A percentile compares a stretch with the other conserved stretches of the same genome.
Evolutionary conservation across 2,329 filamentous ascomycete species (phyloP).

Genomic region (Pseudocercospora cruenta): DNA sequence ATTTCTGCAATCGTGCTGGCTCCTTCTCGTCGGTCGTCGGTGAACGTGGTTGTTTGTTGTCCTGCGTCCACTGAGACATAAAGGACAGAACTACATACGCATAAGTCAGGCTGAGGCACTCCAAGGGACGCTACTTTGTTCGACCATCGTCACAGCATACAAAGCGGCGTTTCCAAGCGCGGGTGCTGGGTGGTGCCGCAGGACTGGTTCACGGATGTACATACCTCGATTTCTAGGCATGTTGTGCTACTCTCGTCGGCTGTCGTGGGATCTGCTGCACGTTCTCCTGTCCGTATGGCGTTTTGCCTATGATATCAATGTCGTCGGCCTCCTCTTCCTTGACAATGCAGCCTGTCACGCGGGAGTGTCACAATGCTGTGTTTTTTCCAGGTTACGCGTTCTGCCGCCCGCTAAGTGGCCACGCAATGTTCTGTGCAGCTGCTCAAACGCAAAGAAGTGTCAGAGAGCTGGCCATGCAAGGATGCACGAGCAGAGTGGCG

Average conservation of each 20-base stretch:
- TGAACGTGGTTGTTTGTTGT: slow-evolving; percentile 43
- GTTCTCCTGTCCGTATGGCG: not conserved
- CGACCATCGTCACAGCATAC: not conserved
- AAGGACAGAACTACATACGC: slow-evolving; percentile 74
- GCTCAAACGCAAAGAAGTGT: not conserved
- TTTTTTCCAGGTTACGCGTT: not conserved
- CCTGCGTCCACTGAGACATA: slow-evolving; percentile 74
- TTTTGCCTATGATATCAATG: not conserved
- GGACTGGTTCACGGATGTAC: slow-evolving; percentile 24
- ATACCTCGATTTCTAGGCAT: slow-evolving; percentile 43
- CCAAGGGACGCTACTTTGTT: slow-evolving; percentile 3
- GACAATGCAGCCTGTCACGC: not conserved
- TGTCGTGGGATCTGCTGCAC: slow-evolving; percentile 12
- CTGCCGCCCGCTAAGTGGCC: not conserved
- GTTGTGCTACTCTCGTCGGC: slow-evolving; percentile 26
- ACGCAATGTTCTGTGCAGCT: not conserved
- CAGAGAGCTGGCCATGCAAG: not conserved
- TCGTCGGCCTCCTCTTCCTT: not conserved
- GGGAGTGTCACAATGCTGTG: not conserved
- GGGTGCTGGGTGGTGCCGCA: slow-evolving; percentile 11
- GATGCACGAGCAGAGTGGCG: not conserved
- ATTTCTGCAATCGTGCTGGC: slow-evolving; percentile 14
- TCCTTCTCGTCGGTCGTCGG: slow-evolving; percentile 28
- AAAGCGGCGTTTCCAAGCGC: not conserved
- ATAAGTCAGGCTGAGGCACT: slow-evolving; percentile 14